Percentiles rank a stretch among this genome's conserved stretches.
phyloP scores from a whole-genome alignment of 2,329 filamentous ascomycete species.

The Fusarium sp. region DNA sequence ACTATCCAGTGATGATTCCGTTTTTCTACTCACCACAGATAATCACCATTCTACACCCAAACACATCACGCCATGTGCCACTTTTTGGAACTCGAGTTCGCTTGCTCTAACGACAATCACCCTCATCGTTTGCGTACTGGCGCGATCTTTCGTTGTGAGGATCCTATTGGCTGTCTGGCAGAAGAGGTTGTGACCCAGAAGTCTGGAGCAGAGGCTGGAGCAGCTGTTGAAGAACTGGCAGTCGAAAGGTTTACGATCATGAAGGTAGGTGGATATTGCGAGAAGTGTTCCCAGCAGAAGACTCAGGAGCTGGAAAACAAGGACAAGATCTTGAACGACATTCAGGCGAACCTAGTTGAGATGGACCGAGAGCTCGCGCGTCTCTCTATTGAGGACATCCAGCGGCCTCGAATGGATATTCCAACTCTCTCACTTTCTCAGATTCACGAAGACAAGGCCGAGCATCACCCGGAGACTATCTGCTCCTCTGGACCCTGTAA shows the following conservation, averaged over 20 bases:
- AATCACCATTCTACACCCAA: neutral
- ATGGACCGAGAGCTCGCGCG: neutral
- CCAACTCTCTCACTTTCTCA: neutral
- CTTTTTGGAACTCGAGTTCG: conserved; percentile 24
- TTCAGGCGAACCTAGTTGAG: neutral
- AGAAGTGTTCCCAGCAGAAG: conserved; percentile 4
- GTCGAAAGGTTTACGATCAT: neutral
- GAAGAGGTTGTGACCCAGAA: neutral
- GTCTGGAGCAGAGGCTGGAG: neutral
- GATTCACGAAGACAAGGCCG: neutral
- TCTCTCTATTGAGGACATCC: rapidly evolving
- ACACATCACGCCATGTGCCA: conserved; percentile 18
- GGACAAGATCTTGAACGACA: conserved; percentile 1
- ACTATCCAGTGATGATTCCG: neutral
- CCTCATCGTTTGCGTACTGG: conserved; percentile 12
- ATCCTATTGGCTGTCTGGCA: conserved; percentile 7
- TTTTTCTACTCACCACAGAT: neutral
- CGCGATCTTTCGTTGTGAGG: conserved; percentile 13
- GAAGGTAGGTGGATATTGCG: conserved; percentile 10
- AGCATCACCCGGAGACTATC: neutral
- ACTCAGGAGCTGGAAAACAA: neutral
- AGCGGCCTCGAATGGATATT: no score
- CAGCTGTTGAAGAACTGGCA: neutral
- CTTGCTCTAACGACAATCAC: conserved; percentile 9
- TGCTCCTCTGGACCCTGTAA: conserved; percentile 29